These are phyloP conservation scores for Cyclaneusma minus DNA, from an alignment of 2,329 filamentous ascomycete genomes.

Conservation along the genomic window DNA sequence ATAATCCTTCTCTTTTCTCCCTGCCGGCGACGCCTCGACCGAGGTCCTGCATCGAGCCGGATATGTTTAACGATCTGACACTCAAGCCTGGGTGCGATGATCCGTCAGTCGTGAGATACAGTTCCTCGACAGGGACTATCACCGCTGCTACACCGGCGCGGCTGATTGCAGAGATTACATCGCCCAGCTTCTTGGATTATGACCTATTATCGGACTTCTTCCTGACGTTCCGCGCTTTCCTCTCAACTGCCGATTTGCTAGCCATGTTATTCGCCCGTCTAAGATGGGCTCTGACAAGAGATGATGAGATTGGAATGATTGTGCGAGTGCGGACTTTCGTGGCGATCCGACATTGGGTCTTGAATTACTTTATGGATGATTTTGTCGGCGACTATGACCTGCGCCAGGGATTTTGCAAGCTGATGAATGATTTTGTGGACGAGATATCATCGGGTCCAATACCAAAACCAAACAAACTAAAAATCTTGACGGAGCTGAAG, in stretches of 20 bases:
- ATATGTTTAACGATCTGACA: constrained; percentile 70
- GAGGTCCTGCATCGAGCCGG: constrained; percentile 40
- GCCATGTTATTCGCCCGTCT: constrained; percentile 74
- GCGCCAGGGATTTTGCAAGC: constrained; percentile 61
- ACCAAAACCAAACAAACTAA: constrained; percentile 34
- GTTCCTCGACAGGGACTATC: constrained; percentile 54
- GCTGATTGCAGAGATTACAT: constrained; percentile 91
- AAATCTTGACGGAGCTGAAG: constrained; percentile 86
- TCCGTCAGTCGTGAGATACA: constrained; percentile 68
- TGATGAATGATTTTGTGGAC: constrained; percentile 55
- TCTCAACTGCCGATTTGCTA: constrained; percentile 62
- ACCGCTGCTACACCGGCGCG: constrained; percentile 81
- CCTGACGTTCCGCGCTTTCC: constrained; percentile 79
- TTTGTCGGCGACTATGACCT: constrained; percentile 66
- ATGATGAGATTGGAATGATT: constrained; percentile 76
- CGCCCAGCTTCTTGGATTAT: constrained; percentile 89
- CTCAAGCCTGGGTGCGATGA: constrained; percentile 69
- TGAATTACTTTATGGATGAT: constrained; percentile 96
- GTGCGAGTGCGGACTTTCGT: constrained; percentile 95
- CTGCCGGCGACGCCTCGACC: constrained; percentile 9
- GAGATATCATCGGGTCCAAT: constrained; percentile 31
- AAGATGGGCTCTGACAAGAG: constrained; percentile 67
- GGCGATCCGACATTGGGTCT: constrained; percentile 86
- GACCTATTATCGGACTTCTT: constrained; percentile 97
- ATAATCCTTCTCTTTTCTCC: constrained; percentile 5